phyloP scores from a whole-genome alignment of 352 stramenopile genomes.

The Globisporangium iwayamae region DNA sequence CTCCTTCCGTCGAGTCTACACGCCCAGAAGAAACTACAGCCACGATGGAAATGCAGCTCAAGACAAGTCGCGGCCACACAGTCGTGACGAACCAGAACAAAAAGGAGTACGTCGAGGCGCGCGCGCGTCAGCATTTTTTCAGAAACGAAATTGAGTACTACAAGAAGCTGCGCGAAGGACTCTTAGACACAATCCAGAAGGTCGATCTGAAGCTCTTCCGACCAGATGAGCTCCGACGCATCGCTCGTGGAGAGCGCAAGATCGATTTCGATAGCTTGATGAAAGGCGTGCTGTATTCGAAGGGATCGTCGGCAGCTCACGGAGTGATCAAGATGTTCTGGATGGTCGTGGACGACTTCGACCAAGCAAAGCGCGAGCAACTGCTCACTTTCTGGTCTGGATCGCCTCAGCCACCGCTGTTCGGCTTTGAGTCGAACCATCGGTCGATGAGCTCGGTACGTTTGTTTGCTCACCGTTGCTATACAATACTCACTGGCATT shows the following conservation, averaged over 20 bases:
- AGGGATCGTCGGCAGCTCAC: conserved; percentile 34
- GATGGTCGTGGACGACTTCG: conserved; percentile 58
- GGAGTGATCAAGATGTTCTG: conserved; percentile 58
- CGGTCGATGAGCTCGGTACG: conserved; percentile 51
- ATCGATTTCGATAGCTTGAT: conserved; percentile 60
- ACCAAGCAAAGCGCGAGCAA: conserved; percentile 45
- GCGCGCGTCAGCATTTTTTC: conserved; percentile 64
- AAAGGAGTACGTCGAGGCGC: conserved; percentile 49
- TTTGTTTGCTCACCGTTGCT: conserved; percentile 2
- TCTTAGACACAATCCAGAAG: conserved; percentile 49
- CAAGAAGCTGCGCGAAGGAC: conserved; percentile 55
- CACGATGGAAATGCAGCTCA: conserved; percentile 69
- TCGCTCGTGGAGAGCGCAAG: conserved; percentile 41
- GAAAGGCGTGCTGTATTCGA: conserved; percentile 55
- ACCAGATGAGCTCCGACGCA: conserved; percentile 41
- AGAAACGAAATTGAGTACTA: conserved; percentile 51
- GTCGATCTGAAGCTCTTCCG: conserved; percentile 60
- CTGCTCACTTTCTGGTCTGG: conserved; percentile 80
- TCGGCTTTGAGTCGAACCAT: conserved; percentile 61
- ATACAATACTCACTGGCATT: neutral
- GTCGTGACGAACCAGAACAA: conserved; percentile 75
- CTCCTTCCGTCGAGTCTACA: neutral
- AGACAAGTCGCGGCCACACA: conserved; percentile 22
- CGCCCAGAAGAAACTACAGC: neutral
- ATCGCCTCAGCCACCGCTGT: conserved; percentile 59